Percentiles rank a stretch among this genome's conserved stretches.
phyloP scores from a whole-genome alignment of 306 rosid species.

The Trifolium repens region DNA sequence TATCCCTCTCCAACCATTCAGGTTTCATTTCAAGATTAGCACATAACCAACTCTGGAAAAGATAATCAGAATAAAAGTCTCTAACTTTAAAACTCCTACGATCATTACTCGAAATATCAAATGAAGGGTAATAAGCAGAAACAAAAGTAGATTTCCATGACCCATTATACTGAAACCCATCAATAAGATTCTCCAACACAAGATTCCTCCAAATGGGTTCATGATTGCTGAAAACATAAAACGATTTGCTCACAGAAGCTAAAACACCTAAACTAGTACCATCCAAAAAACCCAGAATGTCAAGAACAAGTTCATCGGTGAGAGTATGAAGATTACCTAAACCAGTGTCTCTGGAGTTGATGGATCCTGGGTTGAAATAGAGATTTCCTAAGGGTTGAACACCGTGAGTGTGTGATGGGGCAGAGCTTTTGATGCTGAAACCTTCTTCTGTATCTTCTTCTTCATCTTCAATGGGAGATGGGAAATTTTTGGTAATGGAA shows the following conservation, averaged over 20 bases:
- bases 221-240: conserved; percentile 69
- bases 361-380: conserved; percentile 60
- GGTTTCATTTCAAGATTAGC: conserved; percentile 95
- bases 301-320: conserved; percentile 86
- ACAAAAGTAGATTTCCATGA: conserved; percentile 78
- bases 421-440: conserved; percentile 77
- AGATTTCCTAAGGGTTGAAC: conserved; percentile 92
- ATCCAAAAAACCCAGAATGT: conserved; percentile 67
- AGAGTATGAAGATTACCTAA: conserved; percentile 80
- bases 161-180: conserved; percentile 63
- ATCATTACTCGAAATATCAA: conserved; percentile 37
- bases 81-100: conserved; percentile 63
- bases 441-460: conserved; percentile 54
- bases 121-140: conserved; percentile 60
- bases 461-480: conserved; percentile 31
- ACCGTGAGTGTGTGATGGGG: conserved; percentile 69
- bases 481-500: conserved; percentile 7
- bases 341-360: conserved; percentile 82
- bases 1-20: conserved; percentile 89
- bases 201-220: conserved; percentile 94
- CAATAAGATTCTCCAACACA: conserved; percentile 64
- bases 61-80: conserved; percentile 90
- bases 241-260: conserved; percentile 77
- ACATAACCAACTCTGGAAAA: conserved; percentile 97
- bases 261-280: conserved; percentile 67